These are phyloP conservation scores for Cyanidiococcus yangmingshanensis DNA, from an alignment of 23 red algal genomes.

Conservation along the genomic window DNA sequence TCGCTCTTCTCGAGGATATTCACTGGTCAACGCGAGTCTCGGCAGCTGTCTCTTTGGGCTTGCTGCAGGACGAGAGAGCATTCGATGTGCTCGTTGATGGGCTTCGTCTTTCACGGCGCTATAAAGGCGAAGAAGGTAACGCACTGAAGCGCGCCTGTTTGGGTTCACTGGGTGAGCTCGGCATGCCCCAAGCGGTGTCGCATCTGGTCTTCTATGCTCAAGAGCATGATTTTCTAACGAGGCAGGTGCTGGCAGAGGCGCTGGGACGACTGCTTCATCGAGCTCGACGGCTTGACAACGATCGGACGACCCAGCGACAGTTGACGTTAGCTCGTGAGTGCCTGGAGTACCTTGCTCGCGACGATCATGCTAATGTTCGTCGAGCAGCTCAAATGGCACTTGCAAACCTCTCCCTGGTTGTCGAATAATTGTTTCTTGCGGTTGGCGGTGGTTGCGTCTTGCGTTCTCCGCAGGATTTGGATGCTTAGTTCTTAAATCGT, in stretches of 20 bases:
- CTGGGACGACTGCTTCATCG: constrained; percentile 3
- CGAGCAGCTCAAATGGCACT: neutral
- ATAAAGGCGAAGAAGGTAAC: neutral
- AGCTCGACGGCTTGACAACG: neutral
- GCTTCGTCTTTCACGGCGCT: neutral
- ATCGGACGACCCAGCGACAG: neutral
- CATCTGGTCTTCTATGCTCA: constrained; percentile 4
- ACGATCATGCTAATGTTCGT: neutral
- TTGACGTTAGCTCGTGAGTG: neutral
- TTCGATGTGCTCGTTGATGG: constrained; percentile 17
- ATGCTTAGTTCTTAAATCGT: too few species aligned
- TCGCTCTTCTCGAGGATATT: constrained; percentile 21
- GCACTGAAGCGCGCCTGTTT: constrained; percentile 13
- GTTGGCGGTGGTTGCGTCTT: too few species aligned
- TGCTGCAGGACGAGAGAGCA: constrained; percentile 20
- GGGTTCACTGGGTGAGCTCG: constrained; percentile 21
- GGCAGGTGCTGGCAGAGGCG: constrained; percentile 22
- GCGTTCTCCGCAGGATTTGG: too few species aligned
- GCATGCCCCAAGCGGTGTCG: constrained; percentile 13
- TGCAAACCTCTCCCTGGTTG: neutral
- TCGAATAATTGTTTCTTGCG: too few species aligned
- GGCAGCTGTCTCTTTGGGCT: constrained; percentile 26
- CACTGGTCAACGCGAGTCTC: constrained; percentile 24
- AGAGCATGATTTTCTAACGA: constrained; percentile 4
- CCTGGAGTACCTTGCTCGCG: neutral